Conservation (phyloP, 331 rosid species). For the Arachis monticola region DNA sequence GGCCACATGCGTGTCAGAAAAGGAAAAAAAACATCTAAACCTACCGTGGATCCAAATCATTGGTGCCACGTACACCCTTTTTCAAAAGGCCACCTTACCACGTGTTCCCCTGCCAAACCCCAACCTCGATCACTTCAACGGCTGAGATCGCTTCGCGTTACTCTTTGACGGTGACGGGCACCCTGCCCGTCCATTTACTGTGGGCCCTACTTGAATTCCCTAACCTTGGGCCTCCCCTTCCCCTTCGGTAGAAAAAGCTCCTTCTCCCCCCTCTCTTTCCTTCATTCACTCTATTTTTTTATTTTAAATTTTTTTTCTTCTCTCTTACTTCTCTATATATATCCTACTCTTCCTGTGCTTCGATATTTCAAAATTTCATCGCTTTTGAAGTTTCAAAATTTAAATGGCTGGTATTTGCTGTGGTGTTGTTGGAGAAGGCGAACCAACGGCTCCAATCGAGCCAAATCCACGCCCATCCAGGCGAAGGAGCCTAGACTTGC, state of each 20-base stretch:
- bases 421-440: slow-evolving; percentile 69
- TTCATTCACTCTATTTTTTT: not conserved
- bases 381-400: not conserved
- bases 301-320: too few species aligned
- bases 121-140: slow-evolving; percentile 43
- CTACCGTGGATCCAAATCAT: slow-evolving; percentile 44
- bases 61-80: slow-evolving; percentile 52
- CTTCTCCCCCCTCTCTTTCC: slow-evolving; percentile 29
- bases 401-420: slow-evolving; percentile 87
- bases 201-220: slow-evolving; percentile 63
- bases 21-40: slow-evolving; percentile 31
- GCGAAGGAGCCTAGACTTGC: slow-evolving; percentile 53
- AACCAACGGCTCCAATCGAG: slow-evolving; percentile 53
- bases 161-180: slow-evolving; percentile 52
- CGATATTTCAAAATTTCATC: not conserved
- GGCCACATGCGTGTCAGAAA: slow-evolving; percentile 77
- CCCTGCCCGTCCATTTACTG: slow-evolving; percentile 56
- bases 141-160: slow-evolving; percentile 39
- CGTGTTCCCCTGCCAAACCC: slow-evolving; percentile 45
- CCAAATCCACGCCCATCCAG: slow-evolving; percentile 44
- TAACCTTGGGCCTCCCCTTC: slow-evolving; percentile 9
- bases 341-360: not conserved
- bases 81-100: slow-evolving; percentile 23
- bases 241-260: slow-evolving; percentile 43
- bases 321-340: not conserved